A percentile compares a stretch with the other conserved stretches of the same genome.
phyloP scores from a whole-genome alignment of 2,329 filamentous ascomycete genomes.

The Allantophomopsis lycopodina region DNA sequence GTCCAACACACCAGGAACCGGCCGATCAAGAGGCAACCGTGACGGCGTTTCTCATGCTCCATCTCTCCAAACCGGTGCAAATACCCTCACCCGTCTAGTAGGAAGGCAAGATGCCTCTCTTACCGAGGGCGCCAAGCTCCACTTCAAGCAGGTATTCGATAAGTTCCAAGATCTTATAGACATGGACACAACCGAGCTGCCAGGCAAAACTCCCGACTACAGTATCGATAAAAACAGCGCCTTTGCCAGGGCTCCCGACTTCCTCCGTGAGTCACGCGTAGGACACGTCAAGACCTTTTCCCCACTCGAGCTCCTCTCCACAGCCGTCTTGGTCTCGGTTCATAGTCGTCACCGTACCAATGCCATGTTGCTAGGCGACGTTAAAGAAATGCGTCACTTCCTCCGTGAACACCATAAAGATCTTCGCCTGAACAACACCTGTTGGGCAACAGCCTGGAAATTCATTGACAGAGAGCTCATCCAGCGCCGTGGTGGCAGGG shows the following conservation, averaged over 20 bases:
- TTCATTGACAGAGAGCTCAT: slow-evolving; percentile 12
- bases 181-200: slow-evolving; percentile 12
- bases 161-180: slow-evolving; percentile 17
- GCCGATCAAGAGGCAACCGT: slow-evolving; percentile 2
- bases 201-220: slow-evolving; percentile 6
- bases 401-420: slow-evolving; percentile 18
- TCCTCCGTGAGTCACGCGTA: slow-evolving; percentile 10
- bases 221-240: slow-evolving; percentile 12
- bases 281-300: slow-evolving; percentile 19
- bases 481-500: slow-evolving; percentile 1
- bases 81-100: slow-evolving; percentile 16
- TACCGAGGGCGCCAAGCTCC: slow-evolving; percentile 12
- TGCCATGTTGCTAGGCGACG: slow-evolving; percentile 16
- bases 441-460: slow-evolving; percentile 17
- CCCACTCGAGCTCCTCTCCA: slow-evolving; percentile 19
- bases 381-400: slow-evolving; percentile 17
- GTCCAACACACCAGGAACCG: background rate
- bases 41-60: slow-evolving; percentile 8
- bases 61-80: slow-evolving; percentile 15
- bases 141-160: slow-evolving; percentile 17
- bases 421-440: slow-evolving; percentile 18
- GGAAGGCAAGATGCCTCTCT: slow-evolving; percentile 14
- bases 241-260: slow-evolving; percentile 15
- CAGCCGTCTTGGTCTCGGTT: slow-evolving; percentile 17
- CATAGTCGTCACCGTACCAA: slow-evolving; percentile 15